phyloP scores from a whole-genome alignment of 139 green algal genomes.

The Chlorella sp. region DNA sequence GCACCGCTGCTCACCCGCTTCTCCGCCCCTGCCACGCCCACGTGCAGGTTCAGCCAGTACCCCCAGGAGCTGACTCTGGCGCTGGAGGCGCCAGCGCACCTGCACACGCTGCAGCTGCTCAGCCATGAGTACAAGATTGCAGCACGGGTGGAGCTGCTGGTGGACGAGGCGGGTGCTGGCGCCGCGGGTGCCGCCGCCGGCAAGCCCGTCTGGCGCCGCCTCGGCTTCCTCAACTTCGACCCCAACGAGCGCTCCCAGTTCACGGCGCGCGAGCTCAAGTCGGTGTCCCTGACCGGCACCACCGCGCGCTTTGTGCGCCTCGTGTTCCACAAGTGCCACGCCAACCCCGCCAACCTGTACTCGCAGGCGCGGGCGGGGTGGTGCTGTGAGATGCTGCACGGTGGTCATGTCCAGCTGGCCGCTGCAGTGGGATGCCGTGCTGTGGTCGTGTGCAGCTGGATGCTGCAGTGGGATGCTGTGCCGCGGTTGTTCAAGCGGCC shows the following conservation, averaged over 20 bases:
- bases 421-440: background rate
- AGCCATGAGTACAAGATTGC: conserved; percentile 97
- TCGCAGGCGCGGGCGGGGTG: conserved; percentile 69
- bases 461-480: background rate
- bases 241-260: conserved; percentile 84
- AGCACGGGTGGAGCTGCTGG: conserved; percentile 84
- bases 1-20: too few species aligned
- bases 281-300: conserved; percentile 58
- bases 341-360: conserved; percentile 94
- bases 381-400: background rate
- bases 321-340: conserved; percentile 83
- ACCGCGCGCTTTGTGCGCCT: conserved; percentile 71
- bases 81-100: conserved; percentile 70
- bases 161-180: conserved; percentile 40
- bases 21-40: background rate
- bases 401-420: background rate
- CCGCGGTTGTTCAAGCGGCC: too few species aligned
- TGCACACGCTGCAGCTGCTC: conserved; percentile 93
- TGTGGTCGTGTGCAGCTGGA: background rate
- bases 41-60: conserved; percentile 82
- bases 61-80: conserved; percentile 85
- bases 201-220: conserved; percentile 63
- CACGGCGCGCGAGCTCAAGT: conserved; percentile 94
- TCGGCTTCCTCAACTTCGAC: conserved; percentile 93
- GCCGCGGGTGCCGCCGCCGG: background rate